phyloP scores from a whole-genome alignment of 2,329 filamentous ascomycete genomes.

The Aspergillus bombycis region DNA sequence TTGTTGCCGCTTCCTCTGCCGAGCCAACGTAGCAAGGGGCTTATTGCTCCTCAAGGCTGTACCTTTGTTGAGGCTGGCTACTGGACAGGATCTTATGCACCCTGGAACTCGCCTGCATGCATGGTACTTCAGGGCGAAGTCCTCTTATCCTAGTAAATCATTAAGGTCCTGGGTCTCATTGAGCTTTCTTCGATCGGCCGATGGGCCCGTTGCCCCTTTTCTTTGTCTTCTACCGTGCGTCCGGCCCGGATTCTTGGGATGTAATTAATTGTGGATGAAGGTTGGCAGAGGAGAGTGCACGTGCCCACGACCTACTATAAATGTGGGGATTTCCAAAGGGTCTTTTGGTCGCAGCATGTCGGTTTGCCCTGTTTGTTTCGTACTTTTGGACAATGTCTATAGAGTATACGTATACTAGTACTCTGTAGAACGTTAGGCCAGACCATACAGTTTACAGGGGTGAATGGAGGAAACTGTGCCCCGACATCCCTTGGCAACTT shows the following conservation, averaged over 20 bases:
- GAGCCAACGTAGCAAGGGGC: not conserved
- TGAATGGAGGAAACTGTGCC: not conserved
- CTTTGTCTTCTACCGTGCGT: not conserved
- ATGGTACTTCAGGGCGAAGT: not conserved
- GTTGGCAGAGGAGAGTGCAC: not conserved
- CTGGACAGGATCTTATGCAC: not conserved
- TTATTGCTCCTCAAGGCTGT: not conserved
- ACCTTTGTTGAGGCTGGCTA: not conserved
- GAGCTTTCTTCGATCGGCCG: not conserved
- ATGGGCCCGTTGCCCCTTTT: not conserved
- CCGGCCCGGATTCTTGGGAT: not conserved
- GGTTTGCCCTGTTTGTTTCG: not conserved
- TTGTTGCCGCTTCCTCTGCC: not conserved
- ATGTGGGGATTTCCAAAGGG: not conserved
- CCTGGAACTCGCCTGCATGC: not conserved
- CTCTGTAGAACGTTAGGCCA: not conserved
- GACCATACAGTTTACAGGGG: not conserved
- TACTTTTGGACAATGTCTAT: not conserved
- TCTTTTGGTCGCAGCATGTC: not conserved
- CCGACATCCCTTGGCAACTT: not conserved
- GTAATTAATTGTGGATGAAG: not conserved
- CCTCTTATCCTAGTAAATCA: not conserved
- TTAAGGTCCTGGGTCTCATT: not conserved
- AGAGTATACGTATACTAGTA: not conserved
- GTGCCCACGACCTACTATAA: not conserved